Base-by-base conservation (phyloP, 2,329 filamentous ascomycete genomes). In the Exophiala aquamarina region DNA sequence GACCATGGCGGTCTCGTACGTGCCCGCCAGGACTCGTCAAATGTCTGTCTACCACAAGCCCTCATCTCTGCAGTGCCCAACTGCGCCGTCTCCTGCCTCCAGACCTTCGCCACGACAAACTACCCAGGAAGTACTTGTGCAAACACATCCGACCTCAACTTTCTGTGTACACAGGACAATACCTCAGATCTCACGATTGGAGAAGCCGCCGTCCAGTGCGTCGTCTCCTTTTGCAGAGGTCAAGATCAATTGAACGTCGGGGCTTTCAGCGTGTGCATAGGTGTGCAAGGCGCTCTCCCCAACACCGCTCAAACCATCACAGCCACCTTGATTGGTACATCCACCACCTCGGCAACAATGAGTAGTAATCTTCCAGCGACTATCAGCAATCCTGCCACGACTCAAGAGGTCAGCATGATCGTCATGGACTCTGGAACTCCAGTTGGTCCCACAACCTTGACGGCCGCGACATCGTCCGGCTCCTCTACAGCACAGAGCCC, bases 191-290 rank as follows among this genome's bases (percentile, higher is more conserved):
- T 82, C 58, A 89, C 86, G 1, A 60, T 89, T 38, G 85, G 84
- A n/a, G 86, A 89, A 66, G 85, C 77, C 9, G 83, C 81, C 3
- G 66, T 88, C 52, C 78, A 84, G 60, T 90, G 86, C 63, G 75
- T 87, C 26, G 70, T 78, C 7, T 78, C 78, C 2, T 67, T 66
- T 11, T 90, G 86, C 63, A 63, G 69, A 3, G 68, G 70, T 3
- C 59, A 66, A 9, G 74, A 78, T 41, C 63, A 63, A 8, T 57
- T 62, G 26, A 66, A 74, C 65, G 60, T 72, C 57, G 66, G 70
- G 21, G 71, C 76, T 2, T 67, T 77, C 44, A 69, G 66, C 17
- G 81, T 89, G 68, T 89, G 86, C 59, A 61, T 65, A 31, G 71
- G 69, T 3, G 64, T 79, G 48, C 58, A 65, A 2, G 66, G 66